These are phyloP conservation scores for Colletotrichum phormii DNA, from an alignment of 2,329 filamentous ascomycete species.

Conservation along the genomic window DNA sequence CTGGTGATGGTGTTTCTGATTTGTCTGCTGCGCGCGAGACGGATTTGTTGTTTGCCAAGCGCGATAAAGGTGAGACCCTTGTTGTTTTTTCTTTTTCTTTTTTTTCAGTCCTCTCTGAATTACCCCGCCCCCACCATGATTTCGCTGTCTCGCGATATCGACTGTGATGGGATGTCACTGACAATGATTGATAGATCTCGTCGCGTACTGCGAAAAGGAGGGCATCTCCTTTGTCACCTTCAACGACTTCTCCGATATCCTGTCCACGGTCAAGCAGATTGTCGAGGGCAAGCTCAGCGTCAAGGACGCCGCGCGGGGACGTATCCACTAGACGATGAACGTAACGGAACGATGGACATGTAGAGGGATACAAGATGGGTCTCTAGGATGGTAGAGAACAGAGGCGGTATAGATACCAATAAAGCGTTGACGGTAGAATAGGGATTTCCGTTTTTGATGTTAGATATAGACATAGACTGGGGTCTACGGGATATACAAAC, in stretches of 20 bases:
- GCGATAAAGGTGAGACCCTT: constrained; percentile 79
- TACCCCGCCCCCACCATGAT: constrained; percentile 5
- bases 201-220: constrained; percentile 86
- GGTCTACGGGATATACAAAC: constrained; percentile 5
- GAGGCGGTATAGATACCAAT: constrained; percentile 3
- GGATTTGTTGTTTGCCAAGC: constrained; percentile 93
- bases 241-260: constrained; percentile 84
- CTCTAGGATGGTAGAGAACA: background rate
- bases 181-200: constrained; percentile 71
- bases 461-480: constrained; percentile 32
- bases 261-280: constrained; percentile 81
- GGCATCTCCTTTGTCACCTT: constrained; percentile 90
- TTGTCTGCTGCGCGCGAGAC: constrained; percentile 93
- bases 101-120: background rate
- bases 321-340: constrained; percentile 36
- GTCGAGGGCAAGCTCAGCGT: constrained; percentile 77
- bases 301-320: constrained; percentile 73
- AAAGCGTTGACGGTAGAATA: constrained; percentile 9
- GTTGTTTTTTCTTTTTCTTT: background rate
- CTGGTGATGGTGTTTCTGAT: constrained; percentile 94
- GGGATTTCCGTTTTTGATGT: background rate
- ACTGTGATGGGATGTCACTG: background rate
- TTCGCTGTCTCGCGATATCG: background rate
- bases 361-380: background rate
- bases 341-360: background rate